Evolutionary conservation across 345 rosid genomes (phyloP).

Genomic region (Salix caprea): DNA sequence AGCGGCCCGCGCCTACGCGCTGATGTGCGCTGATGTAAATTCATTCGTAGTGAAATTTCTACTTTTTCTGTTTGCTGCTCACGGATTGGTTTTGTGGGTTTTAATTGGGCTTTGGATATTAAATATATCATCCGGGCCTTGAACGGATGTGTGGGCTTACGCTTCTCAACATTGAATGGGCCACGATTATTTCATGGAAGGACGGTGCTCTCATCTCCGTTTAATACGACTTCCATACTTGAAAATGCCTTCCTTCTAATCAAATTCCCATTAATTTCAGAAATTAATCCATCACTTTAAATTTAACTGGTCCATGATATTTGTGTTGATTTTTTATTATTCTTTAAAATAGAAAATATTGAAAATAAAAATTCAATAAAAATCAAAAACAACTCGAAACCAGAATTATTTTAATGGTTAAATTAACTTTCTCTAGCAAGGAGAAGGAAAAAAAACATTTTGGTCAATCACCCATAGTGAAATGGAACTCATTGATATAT

Average conservation of each 20-base stretch:
- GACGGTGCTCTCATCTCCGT: background rate
- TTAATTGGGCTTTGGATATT: background rate
- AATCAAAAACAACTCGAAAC: no score
- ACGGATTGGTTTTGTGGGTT: background rate
- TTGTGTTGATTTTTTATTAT: no score
- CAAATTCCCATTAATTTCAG: no score
- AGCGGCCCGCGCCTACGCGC: background rate
- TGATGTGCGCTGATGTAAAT: background rate
- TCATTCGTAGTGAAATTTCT: background rate
- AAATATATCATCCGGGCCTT: background rate
- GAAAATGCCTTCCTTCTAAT: no score
- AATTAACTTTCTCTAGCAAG: no score
- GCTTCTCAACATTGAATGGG: no score
- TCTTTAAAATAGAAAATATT: background rate
- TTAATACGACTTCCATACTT: no score
- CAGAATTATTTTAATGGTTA: no score
- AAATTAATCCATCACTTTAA: background rate
- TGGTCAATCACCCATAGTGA: fast-evolving
- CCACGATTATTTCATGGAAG: background rate
- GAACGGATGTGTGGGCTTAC: background rate
- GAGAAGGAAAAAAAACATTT: no score
- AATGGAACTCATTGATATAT: no score
- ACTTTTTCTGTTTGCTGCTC: background rate
- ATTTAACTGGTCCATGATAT: no score
- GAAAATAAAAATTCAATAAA: no score